Conservation (phyloP, 2,329 filamentous ascomycete species). For the Ceratocystis ficicola region DNA sequence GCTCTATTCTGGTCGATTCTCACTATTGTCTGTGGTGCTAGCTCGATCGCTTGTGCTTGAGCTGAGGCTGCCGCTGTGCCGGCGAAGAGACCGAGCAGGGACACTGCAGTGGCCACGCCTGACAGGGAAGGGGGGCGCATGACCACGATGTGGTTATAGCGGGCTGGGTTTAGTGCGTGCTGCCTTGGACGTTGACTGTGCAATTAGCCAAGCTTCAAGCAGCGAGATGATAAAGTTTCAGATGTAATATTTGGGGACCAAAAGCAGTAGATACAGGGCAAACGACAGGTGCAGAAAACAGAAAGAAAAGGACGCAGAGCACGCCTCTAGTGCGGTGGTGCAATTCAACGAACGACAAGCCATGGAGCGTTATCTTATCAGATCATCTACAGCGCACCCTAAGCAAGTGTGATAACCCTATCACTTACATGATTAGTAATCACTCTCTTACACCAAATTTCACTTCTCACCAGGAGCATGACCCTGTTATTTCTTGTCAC, state of each 20-base stretch:
- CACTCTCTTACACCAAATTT: not conserved
- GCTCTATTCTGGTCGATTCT: not conserved
- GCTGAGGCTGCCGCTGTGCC: constrained; percentile 5
- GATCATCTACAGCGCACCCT: constrained; percentile 17
- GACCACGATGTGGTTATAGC: not conserved
- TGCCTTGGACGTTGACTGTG: not conserved
- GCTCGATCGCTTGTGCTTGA: too few species aligned
- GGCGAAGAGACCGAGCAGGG: not conserved
- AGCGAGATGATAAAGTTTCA: not conserved
- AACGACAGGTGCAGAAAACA: not conserved
- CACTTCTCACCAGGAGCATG: not conserved
- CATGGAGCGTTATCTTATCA: constrained; percentile 20
- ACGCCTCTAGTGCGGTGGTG: not conserved
- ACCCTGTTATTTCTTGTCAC: not conserved
- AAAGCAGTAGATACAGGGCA: not conserved
- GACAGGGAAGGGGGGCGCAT: constrained; percentile 3
- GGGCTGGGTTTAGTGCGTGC: not conserved
- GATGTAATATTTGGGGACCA: not conserved
- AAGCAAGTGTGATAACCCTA: not conserved
- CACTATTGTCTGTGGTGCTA: not conserved
- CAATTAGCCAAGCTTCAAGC: constrained; percentile 3
- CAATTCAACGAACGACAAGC: not conserved
- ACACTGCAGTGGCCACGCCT: not conserved
- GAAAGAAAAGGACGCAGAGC: not conserved
- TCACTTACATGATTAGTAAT: not conserved